These are phyloP conservation scores for Cornus florida DNA, from an alignment of 148 eudicot genomes.

Conservation along the genomic window DNA sequence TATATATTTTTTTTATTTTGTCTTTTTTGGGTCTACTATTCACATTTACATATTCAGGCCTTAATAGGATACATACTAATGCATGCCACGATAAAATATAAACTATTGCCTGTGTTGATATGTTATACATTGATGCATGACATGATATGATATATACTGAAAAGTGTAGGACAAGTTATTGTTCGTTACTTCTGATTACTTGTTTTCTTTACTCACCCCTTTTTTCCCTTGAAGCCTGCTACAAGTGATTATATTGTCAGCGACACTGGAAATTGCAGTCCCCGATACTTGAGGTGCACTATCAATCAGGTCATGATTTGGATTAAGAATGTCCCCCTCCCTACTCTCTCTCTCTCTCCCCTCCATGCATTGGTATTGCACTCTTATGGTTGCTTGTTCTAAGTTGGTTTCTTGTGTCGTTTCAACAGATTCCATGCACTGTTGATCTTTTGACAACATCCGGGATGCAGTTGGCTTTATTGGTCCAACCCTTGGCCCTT, in stretches of 20 bases:
- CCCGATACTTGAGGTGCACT: constrained; percentile 94
- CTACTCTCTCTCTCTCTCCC: not conserved
- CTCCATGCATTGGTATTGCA: not conserved
- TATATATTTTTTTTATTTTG: not conserved
- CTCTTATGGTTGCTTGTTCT: constrained; percentile 7
- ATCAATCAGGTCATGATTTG: constrained; percentile 71
- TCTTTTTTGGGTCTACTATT: too few relatives aligned
- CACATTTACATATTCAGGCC: not conserved
- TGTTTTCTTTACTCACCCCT: not conserved
- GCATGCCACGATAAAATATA: not conserved
- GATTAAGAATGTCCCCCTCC: not conserved
- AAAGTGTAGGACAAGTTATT: not conserved
- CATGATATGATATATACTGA: too few relatives aligned
- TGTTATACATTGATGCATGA: not conserved
- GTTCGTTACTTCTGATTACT: constrained; percentile 8
- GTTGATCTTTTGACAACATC: constrained; percentile 86
- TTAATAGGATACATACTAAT: not conserved
- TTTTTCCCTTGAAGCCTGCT: constrained; percentile 61
- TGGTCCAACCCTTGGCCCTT: constrained; percentile 95
- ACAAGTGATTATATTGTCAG: constrained; percentile 82
- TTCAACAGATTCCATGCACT: constrained; percentile 78
- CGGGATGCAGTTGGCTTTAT: constrained; percentile 90
- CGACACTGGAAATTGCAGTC: constrained; percentile 98
- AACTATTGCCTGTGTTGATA: not conserved
- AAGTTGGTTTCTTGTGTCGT: constrained; percentile 3